A percentile compares a stretch with the other conserved stretches of the same genome.
Conservation (phyloP, 1,284 basidiomycete species). For the Ustilago sp. region DNA sequence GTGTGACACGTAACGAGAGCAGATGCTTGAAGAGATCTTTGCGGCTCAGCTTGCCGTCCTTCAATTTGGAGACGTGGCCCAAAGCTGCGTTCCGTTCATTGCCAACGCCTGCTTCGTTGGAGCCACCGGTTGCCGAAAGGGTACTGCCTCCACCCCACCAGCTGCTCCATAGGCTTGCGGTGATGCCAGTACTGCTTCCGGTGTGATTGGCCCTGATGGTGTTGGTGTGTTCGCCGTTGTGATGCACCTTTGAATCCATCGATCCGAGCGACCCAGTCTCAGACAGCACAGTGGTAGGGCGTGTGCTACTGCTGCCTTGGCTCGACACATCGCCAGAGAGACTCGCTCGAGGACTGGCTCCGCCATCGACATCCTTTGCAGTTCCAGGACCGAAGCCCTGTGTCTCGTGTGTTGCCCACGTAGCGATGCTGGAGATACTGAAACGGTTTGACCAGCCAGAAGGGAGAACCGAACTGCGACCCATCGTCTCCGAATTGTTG, state of each 20-base stretch:
- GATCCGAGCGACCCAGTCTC: slow-evolving; percentile 38
- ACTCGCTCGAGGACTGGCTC: slow-evolving; percentile 26
- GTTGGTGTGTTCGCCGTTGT: slow-evolving; percentile 24
- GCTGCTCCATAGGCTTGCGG: slow-evolving; percentile 52
- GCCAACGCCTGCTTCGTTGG: slow-evolving; percentile 12
- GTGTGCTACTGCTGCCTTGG: slow-evolving; percentile 34
- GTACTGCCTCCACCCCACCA: slow-evolving; percentile 57
- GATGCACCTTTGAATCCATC: slow-evolving; percentile 16
- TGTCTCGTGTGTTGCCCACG: slow-evolving; percentile 63
- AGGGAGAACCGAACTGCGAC: slow-evolving; percentile 42
- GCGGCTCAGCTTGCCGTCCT: slow-evolving; percentile 42
- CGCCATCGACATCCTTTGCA: slow-evolving; percentile 29
- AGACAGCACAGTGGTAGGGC: slow-evolving; percentile 39
- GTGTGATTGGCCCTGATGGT: slow-evolving; percentile 39
- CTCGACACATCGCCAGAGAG: slow-evolving; percentile 33
- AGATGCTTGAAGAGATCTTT: slow-evolving; percentile 76
- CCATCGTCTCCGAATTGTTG: slow-evolving; percentile 70
- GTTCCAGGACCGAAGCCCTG: slow-evolving; percentile 21
- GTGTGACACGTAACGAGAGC: slow-evolving; percentile 84
- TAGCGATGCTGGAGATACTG: slow-evolving; percentile 78
- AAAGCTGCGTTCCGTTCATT: slow-evolving; percentile 30
- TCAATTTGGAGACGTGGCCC: slow-evolving; percentile 35
- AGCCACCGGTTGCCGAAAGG: slow-evolving; percentile 10
- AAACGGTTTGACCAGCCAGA: slow-evolving; percentile 78
- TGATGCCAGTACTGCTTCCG: slow-evolving; percentile 49